phyloP scores from a whole-genome alignment of 2,329 filamentous ascomycete genomes.

The Penicillium sp. region DNA sequence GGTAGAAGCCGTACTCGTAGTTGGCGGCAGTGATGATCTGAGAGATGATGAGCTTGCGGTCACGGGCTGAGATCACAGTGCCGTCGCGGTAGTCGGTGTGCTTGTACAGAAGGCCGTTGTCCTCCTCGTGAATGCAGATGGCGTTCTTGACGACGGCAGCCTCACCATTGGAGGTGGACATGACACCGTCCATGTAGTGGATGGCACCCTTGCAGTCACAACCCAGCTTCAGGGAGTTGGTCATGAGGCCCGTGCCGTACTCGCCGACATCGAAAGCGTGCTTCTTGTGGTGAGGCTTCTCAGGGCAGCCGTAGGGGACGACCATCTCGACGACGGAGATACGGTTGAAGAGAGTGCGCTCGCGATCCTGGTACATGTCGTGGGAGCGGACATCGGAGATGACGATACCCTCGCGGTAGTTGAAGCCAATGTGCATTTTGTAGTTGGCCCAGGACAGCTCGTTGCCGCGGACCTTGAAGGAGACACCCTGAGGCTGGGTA shows the following conservation, averaged over 20 bases:
- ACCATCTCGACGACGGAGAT: slow-evolving; percentile 35
- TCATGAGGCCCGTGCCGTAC: slow-evolving; percentile 32
- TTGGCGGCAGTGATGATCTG: slow-evolving; percentile 93
- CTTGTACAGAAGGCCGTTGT: slow-evolving; percentile 56
- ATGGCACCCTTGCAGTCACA: slow-evolving; percentile 35
- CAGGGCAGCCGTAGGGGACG: slow-evolving; percentile 31
- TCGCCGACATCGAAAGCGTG: slow-evolving; percentile 34
- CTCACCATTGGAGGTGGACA: slow-evolving; percentile 26
- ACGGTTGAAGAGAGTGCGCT: slow-evolving; percentile 34
- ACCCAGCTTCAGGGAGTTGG: slow-evolving; percentile 33
- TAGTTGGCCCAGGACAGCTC: slow-evolving; percentile 33
- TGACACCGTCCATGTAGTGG: slow-evolving; percentile 32
- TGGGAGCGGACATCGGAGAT: slow-evolving; percentile 49
- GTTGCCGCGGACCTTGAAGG: slow-evolving; percentile 34
- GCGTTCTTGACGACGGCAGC: slow-evolving; percentile 30
- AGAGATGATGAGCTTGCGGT: slow-evolving; percentile 79
- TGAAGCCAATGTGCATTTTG: slow-evolving; percentile 51
- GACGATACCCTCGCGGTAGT: slow-evolving; percentile 58
- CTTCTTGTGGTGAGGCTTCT: slow-evolving; percentile 33
- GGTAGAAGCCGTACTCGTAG: slow-evolving; percentile 85
- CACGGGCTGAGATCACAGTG: slow-evolving; percentile 79
- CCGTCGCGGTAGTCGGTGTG: slow-evolving; percentile 89
- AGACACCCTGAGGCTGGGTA: slow-evolving; percentile 32
- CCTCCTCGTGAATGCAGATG: slow-evolving; percentile 35
- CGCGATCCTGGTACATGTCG: slow-evolving; percentile 32